A percentile compares a stretch with the other conserved stretches of the same genome.
Conservation (phyloP, 345 rosid genomes). For the Brassica carinata region DNA sequence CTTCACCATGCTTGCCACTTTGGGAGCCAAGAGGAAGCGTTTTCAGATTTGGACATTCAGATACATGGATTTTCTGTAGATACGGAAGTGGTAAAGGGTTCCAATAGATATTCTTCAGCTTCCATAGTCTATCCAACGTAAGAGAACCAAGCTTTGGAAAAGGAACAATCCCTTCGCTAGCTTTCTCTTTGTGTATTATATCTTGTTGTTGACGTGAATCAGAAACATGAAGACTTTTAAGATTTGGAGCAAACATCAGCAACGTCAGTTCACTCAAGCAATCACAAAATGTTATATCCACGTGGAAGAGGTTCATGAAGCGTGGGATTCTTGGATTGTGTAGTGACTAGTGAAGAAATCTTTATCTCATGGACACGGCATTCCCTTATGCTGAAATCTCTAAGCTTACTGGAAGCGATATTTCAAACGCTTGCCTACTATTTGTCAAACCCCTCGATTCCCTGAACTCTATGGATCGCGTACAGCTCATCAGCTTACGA, state of each 20-base stretch:
- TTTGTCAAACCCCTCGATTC: not conserved
- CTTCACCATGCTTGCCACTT: not conserved
- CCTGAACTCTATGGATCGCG: not conserved
- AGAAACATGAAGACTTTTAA: accelerated
- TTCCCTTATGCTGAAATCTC: not conserved
- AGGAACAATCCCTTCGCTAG: not conserved
- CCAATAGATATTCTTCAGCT: constrained; percentile 21
- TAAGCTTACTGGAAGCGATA: not conserved
- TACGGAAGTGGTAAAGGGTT: constrained; percentile 9
- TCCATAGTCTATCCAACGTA: accelerated
- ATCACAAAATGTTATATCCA: accelerated
- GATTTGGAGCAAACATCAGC: constrained; percentile 23
- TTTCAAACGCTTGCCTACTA: not conserved
- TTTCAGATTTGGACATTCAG: not conserved
- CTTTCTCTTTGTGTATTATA: constrained; percentile 31
- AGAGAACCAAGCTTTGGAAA: not conserved
- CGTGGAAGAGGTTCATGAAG: not conserved
- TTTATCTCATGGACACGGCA: not conserved
- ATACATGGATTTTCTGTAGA: not conserved
- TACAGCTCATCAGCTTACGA: not conserved
- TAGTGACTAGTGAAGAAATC: not conserved
- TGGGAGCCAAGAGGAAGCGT: constrained; percentile 19
- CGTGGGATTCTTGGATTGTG: not conserved
- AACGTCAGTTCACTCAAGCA: constrained; percentile 16
- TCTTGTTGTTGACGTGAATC: not conserved